Evolutionary conservation across 2,329 filamentous ascomycete genomes (phyloP).

Genomic region (Aureobasidium sp.): DNA sequence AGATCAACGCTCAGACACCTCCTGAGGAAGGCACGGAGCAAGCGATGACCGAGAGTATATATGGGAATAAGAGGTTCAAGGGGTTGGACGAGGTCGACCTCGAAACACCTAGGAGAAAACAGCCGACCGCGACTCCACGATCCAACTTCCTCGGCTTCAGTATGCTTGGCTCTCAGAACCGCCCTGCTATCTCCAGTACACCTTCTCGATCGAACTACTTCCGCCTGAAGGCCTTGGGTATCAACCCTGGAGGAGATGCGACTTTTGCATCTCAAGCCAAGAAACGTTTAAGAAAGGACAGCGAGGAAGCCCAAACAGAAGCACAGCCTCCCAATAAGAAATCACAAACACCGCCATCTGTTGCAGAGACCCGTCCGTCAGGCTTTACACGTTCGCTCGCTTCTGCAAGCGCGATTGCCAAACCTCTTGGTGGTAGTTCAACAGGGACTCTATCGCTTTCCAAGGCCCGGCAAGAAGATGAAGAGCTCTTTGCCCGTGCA

Average conservation of each 20-base stretch:
- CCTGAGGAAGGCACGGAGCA: not conserved
- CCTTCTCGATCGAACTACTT: slow-evolving; percentile 40
- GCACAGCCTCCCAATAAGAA: not conserved
- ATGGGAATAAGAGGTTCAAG: slow-evolving; percentile 26
- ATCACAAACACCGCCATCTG: slow-evolving; percentile 1
- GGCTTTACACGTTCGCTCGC: not conserved
- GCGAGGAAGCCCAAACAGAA: slow-evolving; percentile 12
- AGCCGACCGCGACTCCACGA: slow-evolving; percentile 22
- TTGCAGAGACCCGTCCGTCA: not conserved
- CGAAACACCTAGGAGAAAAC: slow-evolving; percentile 17
- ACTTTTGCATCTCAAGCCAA: slow-evolving; percentile 25
- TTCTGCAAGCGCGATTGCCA: not conserved
- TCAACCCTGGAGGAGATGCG: slow-evolving; percentile 32
- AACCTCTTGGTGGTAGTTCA: not conserved
- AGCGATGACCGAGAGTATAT: not conserved
- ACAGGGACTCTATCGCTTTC: not conserved
- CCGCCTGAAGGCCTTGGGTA: slow-evolving; percentile 42
- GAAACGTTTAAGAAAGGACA: slow-evolving; percentile 19
- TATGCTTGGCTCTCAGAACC: slow-evolving; percentile 13
- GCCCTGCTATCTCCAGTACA: slow-evolving; percentile 10
- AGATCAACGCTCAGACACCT: not conserved
- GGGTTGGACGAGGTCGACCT: slow-evolving; percentile 20
- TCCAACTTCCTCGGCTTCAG: slow-evolving; percentile 28
- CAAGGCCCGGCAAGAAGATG: slow-evolving; percentile 25
- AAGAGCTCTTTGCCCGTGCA: slow-evolving; percentile 30